A percentile compares a stretch with the other conserved stretches of the same genome.
phyloP scores from a whole-genome alignment of 495 filamentous ascomycete species.

The Immersiella caudata region DNA sequence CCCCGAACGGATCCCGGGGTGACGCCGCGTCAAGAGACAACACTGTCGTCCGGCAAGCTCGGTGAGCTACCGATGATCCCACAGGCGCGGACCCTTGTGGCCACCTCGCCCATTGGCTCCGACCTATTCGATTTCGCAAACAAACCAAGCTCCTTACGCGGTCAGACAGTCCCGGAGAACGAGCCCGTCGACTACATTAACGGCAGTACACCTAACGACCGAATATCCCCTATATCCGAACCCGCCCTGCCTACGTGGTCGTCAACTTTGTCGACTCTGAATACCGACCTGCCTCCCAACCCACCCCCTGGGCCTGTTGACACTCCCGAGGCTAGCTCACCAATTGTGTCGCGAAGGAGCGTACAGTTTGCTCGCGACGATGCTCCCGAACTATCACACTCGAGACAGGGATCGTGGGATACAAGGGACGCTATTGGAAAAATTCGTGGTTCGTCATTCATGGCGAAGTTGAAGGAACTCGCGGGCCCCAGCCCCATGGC shows the following conservation, averaged over 20 bases:
- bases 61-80: slow-evolving; percentile 36
- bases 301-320: slow-evolving; percentile 11
- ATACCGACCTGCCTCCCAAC: slow-evolving; percentile 18
- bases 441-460: slow-evolving; percentile 63
- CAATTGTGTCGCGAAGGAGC: slow-evolving; percentile 40
- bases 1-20: slow-evolving; percentile 20
- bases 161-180: slow-evolving; percentile 22
- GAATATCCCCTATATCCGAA: slow-evolving; percentile 29
- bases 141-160: slow-evolving; percentile 23
- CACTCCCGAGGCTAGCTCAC: slow-evolving; percentile 27
- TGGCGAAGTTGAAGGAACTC: slow-evolving; percentile 67
- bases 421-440: slow-evolving; percentile 58
- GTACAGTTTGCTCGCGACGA: slow-evolving; percentile 67
- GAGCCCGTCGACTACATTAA: slow-evolving; percentile 50
- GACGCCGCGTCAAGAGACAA: slow-evolving; percentile 26
- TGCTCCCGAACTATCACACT: slow-evolving; percentile 48
- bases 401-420: slow-evolving; percentile 59
- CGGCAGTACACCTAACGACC: slow-evolving; percentile 42
- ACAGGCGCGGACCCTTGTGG: slow-evolving; percentile 29
- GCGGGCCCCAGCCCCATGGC: slow-evolving; percentile 47
- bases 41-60: slow-evolving; percentile 32
- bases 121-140: slow-evolving; percentile 40
- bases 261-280: slow-evolving; percentile 17
- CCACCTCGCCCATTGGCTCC: slow-evolving; percentile 29
- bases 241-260: slow-evolving; percentile 4